These are phyloP conservation scores for Paradendryphiella salina DNA, from an alignment of 2,329 filamentous ascomycete genomes.

Conservation along the genomic window DNA sequence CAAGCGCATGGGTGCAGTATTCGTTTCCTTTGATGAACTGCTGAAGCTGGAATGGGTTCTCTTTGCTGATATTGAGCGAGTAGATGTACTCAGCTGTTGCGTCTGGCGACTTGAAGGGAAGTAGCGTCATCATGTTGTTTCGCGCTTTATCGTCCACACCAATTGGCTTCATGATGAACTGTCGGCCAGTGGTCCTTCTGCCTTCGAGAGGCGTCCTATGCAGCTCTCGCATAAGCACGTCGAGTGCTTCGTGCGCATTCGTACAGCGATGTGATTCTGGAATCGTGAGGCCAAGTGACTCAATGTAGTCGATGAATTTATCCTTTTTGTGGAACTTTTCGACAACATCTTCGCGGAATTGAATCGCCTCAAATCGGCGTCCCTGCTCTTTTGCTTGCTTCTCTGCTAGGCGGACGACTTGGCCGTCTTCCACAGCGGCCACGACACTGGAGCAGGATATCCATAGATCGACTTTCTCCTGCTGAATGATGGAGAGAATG, in stretches of 20 bases:
- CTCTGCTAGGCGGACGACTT: slow-evolving; percentile 55
- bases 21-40: slow-evolving; percentile 66
- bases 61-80: slow-evolving; percentile 58
- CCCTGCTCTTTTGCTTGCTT: slow-evolving; percentile 55
- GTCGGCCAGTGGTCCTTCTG: slow-evolving; percentile 39
- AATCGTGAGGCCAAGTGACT: slow-evolving; percentile 47
- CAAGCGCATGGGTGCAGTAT: slow-evolving; percentile 71
- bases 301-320: slow-evolving; percentile 64
- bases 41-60: slow-evolving; percentile 68
- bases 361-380: slow-evolving; percentile 64
- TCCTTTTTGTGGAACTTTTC: slow-evolving; percentile 66
- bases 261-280: slow-evolving; percentile 57
- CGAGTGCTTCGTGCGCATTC: slow-evolving; percentile 57
- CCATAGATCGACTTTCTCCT: slow-evolving; percentile 70
- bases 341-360: slow-evolving; percentile 63
- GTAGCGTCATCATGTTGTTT: slow-evolving; percentile 63
- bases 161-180: slow-evolving; percentile 69
- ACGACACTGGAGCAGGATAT: slow-evolving; percentile 72
- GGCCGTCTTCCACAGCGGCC: slow-evolving; percentile 67
- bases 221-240: slow-evolving; percentile 51
- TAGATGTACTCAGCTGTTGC: slow-evolving; percentile 61
- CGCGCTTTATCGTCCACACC: slow-evolving; percentile 64
- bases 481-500: slow-evolving; percentile 61
- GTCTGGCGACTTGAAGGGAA: slow-evolving; percentile 59
- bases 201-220: slow-evolving; percentile 12